Conservation (phyloP, 768 basidiomycete genomes). For the Pluteus cervinus region DNA sequence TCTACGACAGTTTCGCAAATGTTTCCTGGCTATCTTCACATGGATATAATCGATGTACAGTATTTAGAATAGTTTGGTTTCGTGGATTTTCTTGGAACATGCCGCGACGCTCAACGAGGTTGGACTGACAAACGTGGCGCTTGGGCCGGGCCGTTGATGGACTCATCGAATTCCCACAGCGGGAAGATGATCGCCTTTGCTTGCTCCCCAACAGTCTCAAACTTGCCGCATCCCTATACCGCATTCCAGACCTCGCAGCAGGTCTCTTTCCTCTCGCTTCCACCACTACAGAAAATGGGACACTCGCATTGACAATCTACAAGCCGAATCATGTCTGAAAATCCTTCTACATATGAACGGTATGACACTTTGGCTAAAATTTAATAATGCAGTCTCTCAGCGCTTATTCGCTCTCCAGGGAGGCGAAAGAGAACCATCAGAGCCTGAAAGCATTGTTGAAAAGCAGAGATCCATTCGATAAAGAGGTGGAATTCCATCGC, state of each 20-base stretch:
- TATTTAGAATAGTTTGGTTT: too few relatives aligned
- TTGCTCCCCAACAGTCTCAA: conserved; percentile 6
- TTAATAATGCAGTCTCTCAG: too few relatives aligned
- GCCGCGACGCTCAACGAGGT: too few relatives aligned
- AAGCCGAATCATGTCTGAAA: conserved; percentile 35
- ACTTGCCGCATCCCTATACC: conserved; percentile 1
- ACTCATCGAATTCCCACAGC: too few relatives aligned
- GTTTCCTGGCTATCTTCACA: neutral
- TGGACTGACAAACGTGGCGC: too few relatives aligned
- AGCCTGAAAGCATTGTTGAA: conserved; percentile 72
- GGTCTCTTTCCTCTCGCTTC: neutral
- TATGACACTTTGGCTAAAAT: conserved; percentile 21
- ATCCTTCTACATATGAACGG: conserved; percentile 38
- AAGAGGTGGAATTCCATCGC: conserved; percentile 80
- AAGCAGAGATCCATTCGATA: conserved; percentile 73
- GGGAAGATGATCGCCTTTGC: too few relatives aligned
- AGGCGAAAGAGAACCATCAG: conserved; percentile 73
- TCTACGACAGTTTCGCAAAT: neutral
- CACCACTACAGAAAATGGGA: conserved; percentile 26
- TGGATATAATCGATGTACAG: neutral
- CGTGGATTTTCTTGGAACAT: too few relatives aligned
- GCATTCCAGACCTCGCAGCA: conserved; percentile 6
- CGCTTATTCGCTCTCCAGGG: too few relatives aligned
- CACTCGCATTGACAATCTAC: conserved; percentile 16
- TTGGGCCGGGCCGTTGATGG: too few relatives aligned